phyloP scores from a whole-genome alignment of 2,329 filamentous ascomycete species.

The Cucurbitaria berberidis region DNA sequence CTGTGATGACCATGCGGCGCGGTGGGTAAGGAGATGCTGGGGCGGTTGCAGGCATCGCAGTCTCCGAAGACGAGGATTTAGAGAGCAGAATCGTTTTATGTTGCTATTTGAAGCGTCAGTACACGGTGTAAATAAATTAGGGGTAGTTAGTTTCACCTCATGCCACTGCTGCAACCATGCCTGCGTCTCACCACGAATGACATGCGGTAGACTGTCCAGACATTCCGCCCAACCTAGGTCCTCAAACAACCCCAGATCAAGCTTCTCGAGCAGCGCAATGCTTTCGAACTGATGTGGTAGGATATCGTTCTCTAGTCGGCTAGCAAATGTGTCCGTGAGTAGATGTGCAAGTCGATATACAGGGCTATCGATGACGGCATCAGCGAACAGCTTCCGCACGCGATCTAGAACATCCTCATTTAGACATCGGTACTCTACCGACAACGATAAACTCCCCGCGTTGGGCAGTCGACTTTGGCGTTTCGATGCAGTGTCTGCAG shows the following conservation, averaged over 20 bases:
- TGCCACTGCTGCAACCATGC: constrained; percentile 65
- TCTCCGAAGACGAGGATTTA: constrained; percentile 1
- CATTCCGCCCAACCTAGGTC: constrained; percentile 61
- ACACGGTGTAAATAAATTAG: neutral
- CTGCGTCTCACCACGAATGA: constrained; percentile 52
- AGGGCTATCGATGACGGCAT: constrained; percentile 55
- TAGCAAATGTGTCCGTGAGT: constrained; percentile 58
- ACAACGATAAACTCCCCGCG: constrained; percentile 63
- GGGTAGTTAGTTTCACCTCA: constrained; percentile 48
- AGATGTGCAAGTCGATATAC: constrained; percentile 58
- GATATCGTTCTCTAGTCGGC: constrained; percentile 54
- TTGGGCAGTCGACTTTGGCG: constrained; percentile 39
- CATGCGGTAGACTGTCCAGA: constrained; percentile 57
- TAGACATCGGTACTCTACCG: constrained; percentile 76
- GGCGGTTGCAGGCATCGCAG: constrained; percentile 20
- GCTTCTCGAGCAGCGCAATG: constrained; percentile 60
- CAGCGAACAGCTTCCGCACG: constrained; percentile 54
- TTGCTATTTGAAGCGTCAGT: constrained; percentile 30
- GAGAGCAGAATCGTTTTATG: constrained; percentile 34
- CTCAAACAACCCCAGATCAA: constrained; percentile 59
- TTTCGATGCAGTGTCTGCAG: constrained; percentile 30
- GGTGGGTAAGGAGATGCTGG: constrained; percentile 49
- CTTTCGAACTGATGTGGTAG: constrained; percentile 59
- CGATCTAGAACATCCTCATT: constrained; percentile 71
- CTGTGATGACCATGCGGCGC: constrained; percentile 80